A percentile compares a stretch with the other conserved stretches of the same genome.
These are phyloP conservation scores for Blumeriella jaapii DNA, from an alignment of 2,329 filamentous ascomycete genomes.

Conservation along the genomic window DNA sequence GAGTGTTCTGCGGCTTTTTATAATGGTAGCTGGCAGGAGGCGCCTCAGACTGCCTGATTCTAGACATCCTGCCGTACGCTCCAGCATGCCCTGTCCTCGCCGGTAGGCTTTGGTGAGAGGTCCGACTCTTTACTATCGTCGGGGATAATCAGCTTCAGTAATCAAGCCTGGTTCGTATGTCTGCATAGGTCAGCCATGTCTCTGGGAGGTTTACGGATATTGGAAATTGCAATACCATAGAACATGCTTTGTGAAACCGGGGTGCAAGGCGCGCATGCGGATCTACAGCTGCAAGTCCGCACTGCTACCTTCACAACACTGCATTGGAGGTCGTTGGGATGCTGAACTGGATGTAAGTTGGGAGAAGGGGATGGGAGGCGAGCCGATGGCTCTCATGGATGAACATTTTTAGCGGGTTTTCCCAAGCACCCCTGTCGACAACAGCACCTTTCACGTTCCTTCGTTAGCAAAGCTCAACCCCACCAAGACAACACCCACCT, in stretches of 20 bases:
- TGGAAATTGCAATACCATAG: conserved; percentile 7
- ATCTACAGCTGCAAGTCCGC: neutral
- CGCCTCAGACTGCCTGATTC: conserved; percentile 44
- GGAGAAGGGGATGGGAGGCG: too few relatives aligned
- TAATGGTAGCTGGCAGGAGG: conserved; percentile 30
- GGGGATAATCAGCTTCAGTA: conserved; percentile 3
- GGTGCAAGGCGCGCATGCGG: neutral
- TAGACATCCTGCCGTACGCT: conserved; percentile 44
- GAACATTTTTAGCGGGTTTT: too few relatives aligned
- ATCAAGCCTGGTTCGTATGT: conserved; percentile 1
- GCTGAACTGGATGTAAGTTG: too few relatives aligned
- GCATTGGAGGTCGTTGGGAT: too few relatives aligned
- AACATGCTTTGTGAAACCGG: conserved; percentile 15
- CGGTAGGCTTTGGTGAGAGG: conserved; percentile 2
- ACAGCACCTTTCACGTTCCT: too few relatives aligned
- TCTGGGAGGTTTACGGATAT: neutral
- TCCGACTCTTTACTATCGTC: conserved; percentile 1
- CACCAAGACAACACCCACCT: conserved; percentile 8
- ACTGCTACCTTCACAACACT: neutral
- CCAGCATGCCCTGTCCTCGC: conserved; percentile 38
- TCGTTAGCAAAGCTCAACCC: too few relatives aligned
- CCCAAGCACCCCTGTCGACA: conserved; percentile 3
- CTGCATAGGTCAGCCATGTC: neutral
- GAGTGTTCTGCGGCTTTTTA: conserved; percentile 34
- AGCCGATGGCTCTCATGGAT: too few relatives aligned